Conservation (phyloP, 352 stramenopile species). For the Globisporangium splendens region DNA sequence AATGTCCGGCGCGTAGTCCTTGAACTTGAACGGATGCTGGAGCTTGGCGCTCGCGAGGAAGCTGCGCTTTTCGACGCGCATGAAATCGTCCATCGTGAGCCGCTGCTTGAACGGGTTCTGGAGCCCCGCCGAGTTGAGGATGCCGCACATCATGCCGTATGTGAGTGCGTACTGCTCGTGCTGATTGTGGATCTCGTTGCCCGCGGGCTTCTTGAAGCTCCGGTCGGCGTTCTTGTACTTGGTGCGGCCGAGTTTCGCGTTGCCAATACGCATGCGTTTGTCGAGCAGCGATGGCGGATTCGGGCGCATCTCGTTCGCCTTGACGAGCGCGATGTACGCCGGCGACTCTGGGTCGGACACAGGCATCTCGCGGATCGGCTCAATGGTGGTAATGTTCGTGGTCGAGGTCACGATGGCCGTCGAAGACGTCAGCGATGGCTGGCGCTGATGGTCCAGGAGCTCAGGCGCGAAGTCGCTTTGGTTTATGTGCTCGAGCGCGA, state of each 20-base stretch:
- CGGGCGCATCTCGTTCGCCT: constrained; percentile 33
- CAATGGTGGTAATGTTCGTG: neutral
- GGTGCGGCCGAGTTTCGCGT: constrained; percentile 42
- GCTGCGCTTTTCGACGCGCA: constrained; percentile 75
- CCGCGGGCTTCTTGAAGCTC: constrained; percentile 61
- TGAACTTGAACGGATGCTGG: constrained; percentile 87
- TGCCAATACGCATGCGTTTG: constrained; percentile 52
- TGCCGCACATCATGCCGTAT: constrained; percentile 98
- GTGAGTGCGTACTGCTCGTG: constrained; percentile 98
- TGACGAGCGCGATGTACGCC: constrained; percentile 34
- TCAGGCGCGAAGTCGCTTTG: constrained; percentile 6
- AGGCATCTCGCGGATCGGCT: constrained; percentile 18
- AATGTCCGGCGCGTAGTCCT: constrained; percentile 91
- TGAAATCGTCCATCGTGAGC: constrained; percentile 91
- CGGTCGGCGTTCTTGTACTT: constrained; percentile 49
- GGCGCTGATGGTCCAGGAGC: constrained; percentile 1
- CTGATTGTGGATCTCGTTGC: constrained; percentile 76
- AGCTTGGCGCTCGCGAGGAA: constrained; percentile 73
- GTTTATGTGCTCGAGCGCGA: constrained; percentile 16
- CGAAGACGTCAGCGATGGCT: neutral
- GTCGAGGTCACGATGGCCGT: constrained; percentile 11
- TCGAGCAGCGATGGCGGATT: constrained; percentile 51
- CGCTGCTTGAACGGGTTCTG: constrained; percentile 76
- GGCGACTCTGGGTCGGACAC: constrained; percentile 35
- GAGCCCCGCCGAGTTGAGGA: constrained; percentile 92